Percentiles rank a stretch among this genome's conserved stretches.
Conservation (phyloP, 768 basidiomycete species). For the Leucosporidium scottii region DNA sequence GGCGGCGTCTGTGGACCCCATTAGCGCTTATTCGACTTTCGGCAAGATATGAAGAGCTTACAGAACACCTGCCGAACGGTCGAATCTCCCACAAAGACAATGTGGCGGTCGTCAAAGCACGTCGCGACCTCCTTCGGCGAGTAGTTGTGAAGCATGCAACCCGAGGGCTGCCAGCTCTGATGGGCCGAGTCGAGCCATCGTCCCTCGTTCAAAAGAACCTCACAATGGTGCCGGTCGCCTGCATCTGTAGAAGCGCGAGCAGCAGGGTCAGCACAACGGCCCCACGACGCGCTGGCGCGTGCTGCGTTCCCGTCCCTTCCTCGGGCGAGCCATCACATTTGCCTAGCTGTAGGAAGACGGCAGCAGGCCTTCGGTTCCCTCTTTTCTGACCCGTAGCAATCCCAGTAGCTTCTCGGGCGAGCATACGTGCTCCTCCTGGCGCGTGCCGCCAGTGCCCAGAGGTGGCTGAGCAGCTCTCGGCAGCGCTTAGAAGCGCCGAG, state of each 20-base stretch:
- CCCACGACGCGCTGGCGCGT: neutral
- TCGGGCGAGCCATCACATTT: neutral
- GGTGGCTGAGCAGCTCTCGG: neutral
- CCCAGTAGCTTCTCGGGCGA: neutral
- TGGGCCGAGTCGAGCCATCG: slow-evolving; percentile 65
- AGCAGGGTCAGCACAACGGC: neutral
- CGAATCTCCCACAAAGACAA: slow-evolving; percentile 80
- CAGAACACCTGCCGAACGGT: slow-evolving; percentile 70
- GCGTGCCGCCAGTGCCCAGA: neutral
- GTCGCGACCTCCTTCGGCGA: slow-evolving; percentile 50
- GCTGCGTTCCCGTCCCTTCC: neutral
- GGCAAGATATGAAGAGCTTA: slow-evolving; percentile 34
- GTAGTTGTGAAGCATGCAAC: slow-evolving; percentile 73
- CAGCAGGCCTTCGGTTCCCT: neutral
- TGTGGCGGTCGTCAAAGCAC: slow-evolving; percentile 56
- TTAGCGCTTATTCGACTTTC: neutral
- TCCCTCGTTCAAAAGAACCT: slow-evolving; percentile 61
- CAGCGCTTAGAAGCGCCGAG: neutral
- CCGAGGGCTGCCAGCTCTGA: slow-evolving; percentile 81
- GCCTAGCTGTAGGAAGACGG: neutral
- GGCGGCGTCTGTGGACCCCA: slow-evolving; percentile 31
- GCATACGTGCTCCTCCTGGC: no score
- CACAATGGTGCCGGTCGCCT: slow-evolving; percentile 65
- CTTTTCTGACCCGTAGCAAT: neutral
- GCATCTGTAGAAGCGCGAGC: slow-evolving; percentile 50